Conservation (phyloP, 257 asterid genomes). For the Solanum commersonii region DNA sequence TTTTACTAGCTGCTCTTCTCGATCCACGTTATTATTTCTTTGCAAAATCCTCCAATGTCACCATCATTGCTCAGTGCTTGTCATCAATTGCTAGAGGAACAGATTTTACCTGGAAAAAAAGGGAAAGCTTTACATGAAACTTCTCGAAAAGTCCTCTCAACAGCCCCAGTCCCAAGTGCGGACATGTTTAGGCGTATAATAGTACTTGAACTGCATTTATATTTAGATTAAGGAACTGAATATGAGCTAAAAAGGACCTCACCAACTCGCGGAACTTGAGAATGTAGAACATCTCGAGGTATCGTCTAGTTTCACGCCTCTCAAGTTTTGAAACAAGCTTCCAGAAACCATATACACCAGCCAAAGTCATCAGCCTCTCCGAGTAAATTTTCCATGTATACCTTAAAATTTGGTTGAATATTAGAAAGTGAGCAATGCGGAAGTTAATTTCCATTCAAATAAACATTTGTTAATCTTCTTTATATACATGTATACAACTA, state of each 20-base stretch:
- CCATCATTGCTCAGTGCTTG: conserved; percentile 1
- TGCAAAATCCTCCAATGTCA: not conserved
- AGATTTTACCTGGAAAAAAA: conserved; percentile 47
- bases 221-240: not conserved
- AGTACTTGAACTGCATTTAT: not conserved
- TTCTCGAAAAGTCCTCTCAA: not conserved
- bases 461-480: not conserved
- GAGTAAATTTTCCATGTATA: conserved; percentile 94
- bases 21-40: not conserved
- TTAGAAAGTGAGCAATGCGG: not conserved
- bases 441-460: not conserved
- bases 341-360: conserved; percentile 97
- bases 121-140: not conserved
- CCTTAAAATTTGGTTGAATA: conserved; percentile 23
- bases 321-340: conserved; percentile 78
- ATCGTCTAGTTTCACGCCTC: conserved; percentile 85
- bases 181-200: not conserved
- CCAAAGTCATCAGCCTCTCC: conserved; percentile 82
- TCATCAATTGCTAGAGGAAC: conserved; percentile 67
- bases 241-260: conserved; percentile 8
- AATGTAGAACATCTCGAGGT: conserved; percentile 96
- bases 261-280: conserved; percentile 89
- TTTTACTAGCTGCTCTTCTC: not conserved
- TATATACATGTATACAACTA: not conserved
- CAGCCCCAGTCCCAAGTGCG: not conserved